Conservation (phyloP, 176 grass and related monocot genomes). For the Musa schizocarpa region DNA sequence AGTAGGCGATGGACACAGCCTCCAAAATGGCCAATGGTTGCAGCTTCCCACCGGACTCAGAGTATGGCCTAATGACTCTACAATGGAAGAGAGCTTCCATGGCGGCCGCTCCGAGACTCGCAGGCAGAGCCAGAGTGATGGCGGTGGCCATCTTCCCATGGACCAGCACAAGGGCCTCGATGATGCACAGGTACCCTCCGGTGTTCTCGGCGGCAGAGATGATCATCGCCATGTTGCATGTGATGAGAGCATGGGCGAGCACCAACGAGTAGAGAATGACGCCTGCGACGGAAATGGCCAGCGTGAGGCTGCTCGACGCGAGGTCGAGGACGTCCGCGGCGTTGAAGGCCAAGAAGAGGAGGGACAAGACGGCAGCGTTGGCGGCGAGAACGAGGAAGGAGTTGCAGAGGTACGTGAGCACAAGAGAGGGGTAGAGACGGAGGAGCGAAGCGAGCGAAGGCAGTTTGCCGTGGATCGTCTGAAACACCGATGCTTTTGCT, state of each 20-base stretch:
- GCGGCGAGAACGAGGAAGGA: conserved; percentile 52
- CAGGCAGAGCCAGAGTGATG: not conserved
- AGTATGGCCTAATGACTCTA: not conserved
- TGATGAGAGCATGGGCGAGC: not conserved
- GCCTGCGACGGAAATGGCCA: conserved; percentile 45
- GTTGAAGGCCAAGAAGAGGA: conserved; percentile 62
- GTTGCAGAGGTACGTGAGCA: conserved; percentile 43
- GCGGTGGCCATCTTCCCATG: not conserved
- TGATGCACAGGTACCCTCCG: not conserved
- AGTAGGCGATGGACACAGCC: not conserved
- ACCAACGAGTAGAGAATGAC: conserved; percentile 11
- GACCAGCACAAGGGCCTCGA: conserved; percentile 3
- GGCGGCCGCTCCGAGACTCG: not conserved
- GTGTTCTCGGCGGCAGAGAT: not conserved
- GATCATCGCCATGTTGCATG: not conserved
- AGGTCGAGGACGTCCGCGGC: conserved; percentile 40
- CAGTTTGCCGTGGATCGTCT: conserved; percentile 28
- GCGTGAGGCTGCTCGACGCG: conserved; percentile 21
- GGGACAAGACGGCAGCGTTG: conserved; percentile 65
- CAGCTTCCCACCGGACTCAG: not conserved
- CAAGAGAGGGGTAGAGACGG: conserved; percentile 41
- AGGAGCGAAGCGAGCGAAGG: conserved; percentile 3
- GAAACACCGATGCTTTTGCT: conserved; percentile 67
- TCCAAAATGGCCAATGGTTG: not conserved
- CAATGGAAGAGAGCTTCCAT: not conserved